Evolutionary conservation across 2,329 filamentous ascomycete genomes (phyloP).

Genomic region (Pseudonectria foliicola): DNA sequence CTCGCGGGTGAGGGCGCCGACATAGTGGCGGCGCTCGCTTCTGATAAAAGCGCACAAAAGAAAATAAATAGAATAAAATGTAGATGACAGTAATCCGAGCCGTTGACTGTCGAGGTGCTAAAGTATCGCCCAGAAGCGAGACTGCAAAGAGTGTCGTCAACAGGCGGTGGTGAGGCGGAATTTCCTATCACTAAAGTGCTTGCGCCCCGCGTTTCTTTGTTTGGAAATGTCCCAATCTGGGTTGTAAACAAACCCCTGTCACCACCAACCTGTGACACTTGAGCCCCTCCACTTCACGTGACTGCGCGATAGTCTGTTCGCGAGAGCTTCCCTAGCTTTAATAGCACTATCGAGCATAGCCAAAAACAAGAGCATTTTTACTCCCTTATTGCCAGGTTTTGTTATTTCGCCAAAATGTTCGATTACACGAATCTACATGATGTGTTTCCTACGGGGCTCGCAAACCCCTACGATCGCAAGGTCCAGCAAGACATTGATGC

Average conservation of each 20-base stretch:
- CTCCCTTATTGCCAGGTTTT: constrained; percentile 1
- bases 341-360: background rate
- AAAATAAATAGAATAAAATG: constrained; percentile 5
- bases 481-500: constrained; percentile 56
- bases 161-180: constrained; percentile 6
- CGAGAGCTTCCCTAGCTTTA: constrained; percentile 22
- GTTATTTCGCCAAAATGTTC: constrained; percentile 38
- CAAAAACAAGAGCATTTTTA: background rate
- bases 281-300: constrained; percentile 14
- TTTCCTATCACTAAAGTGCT: constrained; percentile 17
- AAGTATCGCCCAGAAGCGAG: constrained; percentile 1
- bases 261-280: background rate
- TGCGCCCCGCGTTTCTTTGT: constrained; percentile 27
- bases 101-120: too few species aligned
- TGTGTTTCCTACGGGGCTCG: constrained; percentile 56
- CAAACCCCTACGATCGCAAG: constrained; percentile 56
- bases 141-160: constrained; percentile 3
- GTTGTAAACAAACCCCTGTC: constrained; percentile 33
- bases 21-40: constrained; percentile 18
- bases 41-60: constrained; percentile 2
- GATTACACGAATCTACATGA: constrained; percentile 61
- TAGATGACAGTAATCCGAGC: too few species aligned
- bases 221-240: constrained; percentile 32
- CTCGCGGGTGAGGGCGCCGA: constrained; percentile 28
- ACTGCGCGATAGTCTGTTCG: constrained; percentile 15